Base-by-base conservation (phyloP, 306 rosid genomes). In the Prunus mongolica region DNA sequence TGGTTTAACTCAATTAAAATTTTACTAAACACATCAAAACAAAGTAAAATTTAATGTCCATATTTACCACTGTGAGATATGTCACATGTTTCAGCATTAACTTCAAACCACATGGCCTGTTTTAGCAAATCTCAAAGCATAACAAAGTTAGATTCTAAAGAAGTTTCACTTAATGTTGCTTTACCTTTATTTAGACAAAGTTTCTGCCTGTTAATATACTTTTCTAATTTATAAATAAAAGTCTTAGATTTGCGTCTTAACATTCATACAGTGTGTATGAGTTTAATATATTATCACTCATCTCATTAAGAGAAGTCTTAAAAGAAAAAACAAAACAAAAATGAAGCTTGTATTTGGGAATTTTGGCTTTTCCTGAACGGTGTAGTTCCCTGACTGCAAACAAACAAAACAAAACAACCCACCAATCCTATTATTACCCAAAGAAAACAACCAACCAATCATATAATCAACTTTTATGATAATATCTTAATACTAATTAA, bases 261-360 rank as follows among this genome's bases (percentile, higher is more conserved):
- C 0, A 5, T 32, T 0, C 1, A 1, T 0, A 6, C 0, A 32
- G 6, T 32, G 0, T 32, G 38, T 5, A 6, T 5, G 0, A 5
- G 7, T 32, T 5, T 32, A 5, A 5, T 32, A 5, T 32, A 32
- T 5, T 32, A 32, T 32, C 1, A 32, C 7, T 1, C 0, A 0
- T 34, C 1, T 1, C 8, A 5, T 34, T 1, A 34, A 2, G 41
- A 34, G 6, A 34, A 34, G 41, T 6, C 8, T 8, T 34, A 34
- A 34, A 34, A 34, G 8, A 0, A 5, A 34, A 46, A 46, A 11
- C 15, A 46, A 46, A 46, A 10, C 11, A 46, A 46, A 46, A 46
- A 9, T 47, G 41, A 34, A 34, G 51, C 56, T 16, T 51, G 56
- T 51, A 13, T 13, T 51, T 14, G 22, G 8, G n/a, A 18, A 52